phyloP scores from a whole-genome alignment of 1,284 basidiomycete species.

The Moniliella sp. region DNA sequence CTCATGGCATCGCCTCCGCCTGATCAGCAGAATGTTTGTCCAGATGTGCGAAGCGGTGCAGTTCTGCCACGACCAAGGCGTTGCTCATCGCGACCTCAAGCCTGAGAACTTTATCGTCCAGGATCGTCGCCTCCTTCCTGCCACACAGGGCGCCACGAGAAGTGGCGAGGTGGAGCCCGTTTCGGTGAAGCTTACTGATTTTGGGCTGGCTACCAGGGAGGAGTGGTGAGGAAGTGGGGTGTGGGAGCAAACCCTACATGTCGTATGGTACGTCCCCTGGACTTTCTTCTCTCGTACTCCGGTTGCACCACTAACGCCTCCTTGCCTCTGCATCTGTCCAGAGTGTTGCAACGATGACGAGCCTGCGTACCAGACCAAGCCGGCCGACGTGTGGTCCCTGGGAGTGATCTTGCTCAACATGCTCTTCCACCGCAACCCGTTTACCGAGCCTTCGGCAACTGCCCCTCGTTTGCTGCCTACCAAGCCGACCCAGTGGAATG shows the following conservation, averaged over 20 bases:
- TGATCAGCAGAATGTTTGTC: conserved; percentile 87
- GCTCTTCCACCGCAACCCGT: conserved; percentile 93
- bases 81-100: conserved; percentile 93
- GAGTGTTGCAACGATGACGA: conserved; percentile 92
- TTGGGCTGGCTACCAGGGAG: conserved; percentile 78
- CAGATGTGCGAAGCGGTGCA: conserved; percentile 95
- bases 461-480: conserved; percentile 60
- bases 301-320: too few species aligned
- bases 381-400: conserved; percentile 93
- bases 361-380: conserved; percentile 71
- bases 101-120: conserved; percentile 43
- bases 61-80: conserved; percentile 69
- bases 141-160: neutral
- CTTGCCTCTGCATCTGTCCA: too few species aligned
- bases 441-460: conserved; percentile 66
- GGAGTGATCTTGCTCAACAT: conserved; percentile 97
- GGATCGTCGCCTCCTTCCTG: conserved; percentile 20
- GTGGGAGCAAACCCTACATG: conserved; percentile 97
- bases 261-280: conserved; percentile 66
- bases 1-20: conserved; percentile 59
- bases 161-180: conserved; percentile 28
- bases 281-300: too few species aligned
- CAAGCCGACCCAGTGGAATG: conserved; percentile 58
- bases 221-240: conserved; percentile 79
- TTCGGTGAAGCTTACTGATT: conserved; percentile 79